A percentile compares a stretch with the other conserved stretches of the same genome.
Evolutionary conservation across 805 yeast species (phyloP).

Genomic region (Sugiyamaella chiloensis): DNA sequence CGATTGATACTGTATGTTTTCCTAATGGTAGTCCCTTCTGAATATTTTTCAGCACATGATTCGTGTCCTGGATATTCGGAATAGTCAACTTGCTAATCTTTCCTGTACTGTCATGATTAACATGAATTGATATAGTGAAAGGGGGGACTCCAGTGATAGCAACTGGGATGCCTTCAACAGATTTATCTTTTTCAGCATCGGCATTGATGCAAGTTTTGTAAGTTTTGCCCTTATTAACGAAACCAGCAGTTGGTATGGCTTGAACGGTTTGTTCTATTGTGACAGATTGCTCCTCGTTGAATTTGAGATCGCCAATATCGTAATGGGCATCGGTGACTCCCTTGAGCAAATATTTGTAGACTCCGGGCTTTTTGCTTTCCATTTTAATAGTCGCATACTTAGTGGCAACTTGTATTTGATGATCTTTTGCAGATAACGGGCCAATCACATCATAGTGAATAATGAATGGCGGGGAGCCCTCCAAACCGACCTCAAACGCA

Average conservation of each 20-base stretch:
- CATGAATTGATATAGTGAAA: constrained; percentile 51
- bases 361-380: constrained; percentile 50
- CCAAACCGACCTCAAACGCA: constrained; percentile 48
- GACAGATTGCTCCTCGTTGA: constrained; percentile 32
- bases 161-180: constrained; percentile 48
- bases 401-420: constrained; percentile 48
- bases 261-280: constrained; percentile 52
- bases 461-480: constrained; percentile 61
- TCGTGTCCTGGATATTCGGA: constrained; percentile 39
- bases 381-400: constrained; percentile 48
- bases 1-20: constrained; percentile 57
- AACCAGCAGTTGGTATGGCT: constrained; percentile 58
- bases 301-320: constrained; percentile 41
- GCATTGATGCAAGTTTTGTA: constrained; percentile 50
- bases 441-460: constrained; percentile 51
- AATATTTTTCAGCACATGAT: constrained; percentile 41
- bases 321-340: constrained; percentile 64
- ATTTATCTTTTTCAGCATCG: constrained; percentile 27
- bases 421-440: constrained; percentile 18
- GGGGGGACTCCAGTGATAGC: constrained; percentile 60
- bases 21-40: constrained; percentile 56
- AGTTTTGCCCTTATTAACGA: constrained; percentile 46
- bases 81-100: constrained; percentile 47
- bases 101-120: constrained; percentile 61
- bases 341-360: constrained; percentile 56